These are phyloP conservation scores for Carex cristatella DNA, from an alignment of 176 grass and related monocot species.

Conservation along the genomic window DNA sequence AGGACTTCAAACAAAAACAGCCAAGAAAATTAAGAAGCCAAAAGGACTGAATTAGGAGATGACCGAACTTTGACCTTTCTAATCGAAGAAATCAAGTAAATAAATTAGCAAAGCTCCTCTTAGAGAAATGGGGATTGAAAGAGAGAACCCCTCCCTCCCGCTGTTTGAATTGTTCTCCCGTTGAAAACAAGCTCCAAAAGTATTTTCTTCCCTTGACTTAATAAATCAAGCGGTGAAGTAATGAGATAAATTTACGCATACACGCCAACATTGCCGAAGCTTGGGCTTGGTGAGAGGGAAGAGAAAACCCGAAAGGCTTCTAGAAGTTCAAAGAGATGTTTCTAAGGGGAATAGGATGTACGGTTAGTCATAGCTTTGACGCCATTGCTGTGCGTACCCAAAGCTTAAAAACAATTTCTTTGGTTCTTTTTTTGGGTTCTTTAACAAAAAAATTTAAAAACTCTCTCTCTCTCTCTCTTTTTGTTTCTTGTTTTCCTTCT, in stretches of 20 bases:
- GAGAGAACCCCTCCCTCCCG: background rate
- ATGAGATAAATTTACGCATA: background rate
- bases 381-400: conserved; percentile 10
- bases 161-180: background rate
- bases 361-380: conserved; percentile 7
- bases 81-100: conserved; percentile 14
- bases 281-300: background rate
- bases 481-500: background rate
- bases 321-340: conserved; percentile 23
- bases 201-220: background rate
- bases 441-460: background rate
- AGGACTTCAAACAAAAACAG: background rate
- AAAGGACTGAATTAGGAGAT: background rate
- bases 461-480: conserved; percentile 1
- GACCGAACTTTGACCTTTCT: conserved; percentile 9
- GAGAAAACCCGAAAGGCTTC: background rate
- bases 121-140: background rate
- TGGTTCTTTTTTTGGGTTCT: background rate
- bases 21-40: background rate
- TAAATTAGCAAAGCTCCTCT: background rate
- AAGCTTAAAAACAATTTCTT: background rate
- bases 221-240: background rate
- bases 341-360: background rate
- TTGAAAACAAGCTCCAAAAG: background rate
- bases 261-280: background rate